Base-by-base conservation (phyloP, 1,139 yeast genomes). In the Hanseniaspora sp. region DNA sequence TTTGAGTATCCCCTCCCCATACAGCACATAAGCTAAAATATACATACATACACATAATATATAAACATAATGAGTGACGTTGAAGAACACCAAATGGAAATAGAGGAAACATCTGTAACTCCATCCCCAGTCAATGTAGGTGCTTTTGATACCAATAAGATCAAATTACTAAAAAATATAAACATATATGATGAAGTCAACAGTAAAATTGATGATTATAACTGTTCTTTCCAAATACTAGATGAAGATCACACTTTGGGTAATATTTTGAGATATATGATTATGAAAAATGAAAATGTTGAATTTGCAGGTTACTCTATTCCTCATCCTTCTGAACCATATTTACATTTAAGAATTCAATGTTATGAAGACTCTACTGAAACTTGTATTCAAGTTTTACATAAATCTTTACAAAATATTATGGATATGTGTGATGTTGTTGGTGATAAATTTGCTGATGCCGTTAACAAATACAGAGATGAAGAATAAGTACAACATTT, bases 281-380 rank as follows among this genome's bases (percentile, higher is more conserved):
- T 92, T 63, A 88, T 92, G 96, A 90, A 90, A 71, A 92, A 92
- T 71, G 96, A 96, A 41, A 95, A 88, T 61, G 97, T 92, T 37
- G 98, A 92, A 66, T 92, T 94, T 69, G 92, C 97, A 66, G 98
- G 98, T 56, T 92, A 92, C 71, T 86, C 96, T 51, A 94, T 92
- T 59, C 98, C 98, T n/a, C 98, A 92, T 70, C 98, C 98, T 33
- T 86, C 96, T 38, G 98, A 94, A 70, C 78, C 87, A 58, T 84
- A 86, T 63, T 73, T 92, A 71, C 88, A 94, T 71, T 68, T 92
- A 56, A 80, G 98, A 71, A 87, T 92, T 60, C 98, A 92, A 70
- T 94, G 98, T 1, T 90, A 88, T 65, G 54, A 51, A 44, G 54
- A 51, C 31, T 96, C 94, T 49, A 66, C 78, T 57, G 78, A 82